Conservation (phyloP, 768 basidiomycete species). For the Exidia glandulosa region DNA sequence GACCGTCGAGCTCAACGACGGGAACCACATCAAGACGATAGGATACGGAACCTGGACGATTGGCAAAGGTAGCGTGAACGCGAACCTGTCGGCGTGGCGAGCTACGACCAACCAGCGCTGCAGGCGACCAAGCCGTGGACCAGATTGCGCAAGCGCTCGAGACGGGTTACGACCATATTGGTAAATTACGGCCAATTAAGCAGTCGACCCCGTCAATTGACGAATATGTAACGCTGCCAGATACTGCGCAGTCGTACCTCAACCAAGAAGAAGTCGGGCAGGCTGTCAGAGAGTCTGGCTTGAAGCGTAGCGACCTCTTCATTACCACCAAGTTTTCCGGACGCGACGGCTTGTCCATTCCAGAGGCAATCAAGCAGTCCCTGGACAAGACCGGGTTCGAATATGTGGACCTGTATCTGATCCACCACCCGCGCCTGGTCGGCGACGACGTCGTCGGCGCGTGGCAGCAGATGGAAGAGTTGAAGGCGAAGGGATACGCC, state of each 20-base stretch:
- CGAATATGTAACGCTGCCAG: too few relatives aligned
- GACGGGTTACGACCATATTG: slow-evolving; percentile 52
- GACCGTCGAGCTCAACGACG: slow-evolving; percentile 46
- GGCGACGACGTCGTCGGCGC: slow-evolving; percentile 46
- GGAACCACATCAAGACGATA: slow-evolving; percentile 36
- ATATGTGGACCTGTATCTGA: slow-evolving; percentile 63
- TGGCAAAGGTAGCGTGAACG: slow-evolving; percentile 28
- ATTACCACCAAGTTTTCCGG: slow-evolving; percentile 32
- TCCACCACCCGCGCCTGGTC: slow-evolving; percentile 46
- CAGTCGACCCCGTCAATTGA: neutral
- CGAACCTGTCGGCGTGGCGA: neutral
- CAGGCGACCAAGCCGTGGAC: slow-evolving; percentile 33
- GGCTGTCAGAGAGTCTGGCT: slow-evolving; percentile 44
- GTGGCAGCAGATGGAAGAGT: slow-evolving; percentile 53
- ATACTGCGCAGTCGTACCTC: slow-evolving; percentile 50
- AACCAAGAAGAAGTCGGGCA: slow-evolving; percentile 49
- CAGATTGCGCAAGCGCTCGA: slow-evolving; percentile 53
- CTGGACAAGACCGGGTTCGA: slow-evolving; percentile 37
- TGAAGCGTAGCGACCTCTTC: slow-evolving; percentile 44
- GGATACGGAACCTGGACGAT: slow-evolving; percentile 58
- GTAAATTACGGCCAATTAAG: slow-evolving; percentile 23
- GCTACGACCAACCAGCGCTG: neutral
- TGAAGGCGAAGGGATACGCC: slow-evolving; percentile 44
- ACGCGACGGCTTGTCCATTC: neutral
- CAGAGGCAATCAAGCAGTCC: neutral